These are phyloP conservation scores for Magnusiomyces paraingens DNA, from an alignment of 1,139 yeast species.

Conservation along the genomic window DNA sequence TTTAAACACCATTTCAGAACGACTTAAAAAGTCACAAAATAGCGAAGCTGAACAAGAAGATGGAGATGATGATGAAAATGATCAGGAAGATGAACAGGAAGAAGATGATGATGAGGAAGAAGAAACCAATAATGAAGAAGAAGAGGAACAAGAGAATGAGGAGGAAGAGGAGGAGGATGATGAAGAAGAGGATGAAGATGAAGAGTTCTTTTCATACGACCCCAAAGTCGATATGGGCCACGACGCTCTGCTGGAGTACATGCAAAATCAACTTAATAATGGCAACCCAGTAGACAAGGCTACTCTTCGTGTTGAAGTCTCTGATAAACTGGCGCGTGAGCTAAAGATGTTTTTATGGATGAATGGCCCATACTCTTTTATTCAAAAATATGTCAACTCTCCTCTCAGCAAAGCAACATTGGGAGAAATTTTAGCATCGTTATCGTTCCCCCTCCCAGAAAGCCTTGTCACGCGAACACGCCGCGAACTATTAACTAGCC, in stretches of 20 bases:
- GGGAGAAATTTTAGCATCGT: conserved; percentile 35
- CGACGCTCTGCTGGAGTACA: conserved; percentile 23
- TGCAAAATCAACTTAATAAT: conserved; percentile 24
- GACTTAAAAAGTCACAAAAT: background rate
- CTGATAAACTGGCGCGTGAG: conserved; percentile 40
- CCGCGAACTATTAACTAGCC: conserved; percentile 10
- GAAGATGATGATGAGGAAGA: background rate
- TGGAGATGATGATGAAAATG: background rate
- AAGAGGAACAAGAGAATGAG: conserved; percentile 10
- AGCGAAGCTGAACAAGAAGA: background rate
- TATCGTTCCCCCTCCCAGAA: conserved; percentile 33
- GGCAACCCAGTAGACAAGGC: conserved; percentile 11
- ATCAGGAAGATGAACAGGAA: background rate
- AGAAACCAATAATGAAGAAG: background rate
- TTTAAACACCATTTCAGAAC: background rate
- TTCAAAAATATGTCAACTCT: conserved; percentile 55
- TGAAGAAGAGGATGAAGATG: conserved; percentile 14
- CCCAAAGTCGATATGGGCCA: conserved; percentile 16
- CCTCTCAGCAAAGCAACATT: conserved; percentile 45
- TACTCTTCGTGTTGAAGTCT: conserved; percentile 22
- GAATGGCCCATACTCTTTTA: conserved; percentile 54
- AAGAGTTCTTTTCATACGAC: conserved; percentile 1
- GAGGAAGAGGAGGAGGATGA: conserved; percentile 19
- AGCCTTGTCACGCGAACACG: conserved; percentile 19
- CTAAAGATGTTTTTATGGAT: conserved; percentile 55